phyloP scores from a whole-genome alignment of 2,329 filamentous ascomycete genomes.

The Fusarium sp. region DNA sequence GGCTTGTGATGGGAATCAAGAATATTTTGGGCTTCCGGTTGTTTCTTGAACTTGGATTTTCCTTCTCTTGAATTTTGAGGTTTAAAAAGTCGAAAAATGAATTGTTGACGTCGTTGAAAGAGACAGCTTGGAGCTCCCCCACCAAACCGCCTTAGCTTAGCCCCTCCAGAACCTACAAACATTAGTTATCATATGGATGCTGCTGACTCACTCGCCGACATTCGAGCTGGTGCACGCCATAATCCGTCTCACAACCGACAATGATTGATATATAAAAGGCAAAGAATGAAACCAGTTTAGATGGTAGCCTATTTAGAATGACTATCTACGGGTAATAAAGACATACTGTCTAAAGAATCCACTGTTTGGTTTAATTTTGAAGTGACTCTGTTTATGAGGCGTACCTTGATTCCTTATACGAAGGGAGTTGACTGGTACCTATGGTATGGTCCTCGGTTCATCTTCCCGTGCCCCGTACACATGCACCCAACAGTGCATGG shows the following conservation, averaged over 20 bases:
- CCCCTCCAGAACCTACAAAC: conserved; percentile 32
- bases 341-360: not conserved
- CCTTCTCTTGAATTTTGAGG: not conserved
- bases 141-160: conserved; percentile 21
- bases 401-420: not conserved
- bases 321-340: not conserved
- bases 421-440: not conserved
- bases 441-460: not conserved
- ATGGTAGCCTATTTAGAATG: not conserved
- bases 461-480: not conserved
- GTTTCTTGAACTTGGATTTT: not conserved
- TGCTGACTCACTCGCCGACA: conserved; percentile 42
- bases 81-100: not conserved
- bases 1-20: not conserved
- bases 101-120: conserved; percentile 38
- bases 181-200: not conserved
- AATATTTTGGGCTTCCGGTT: not conserved
- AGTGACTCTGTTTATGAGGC: not conserved
- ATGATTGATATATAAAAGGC: not conserved
- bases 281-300: not conserved
- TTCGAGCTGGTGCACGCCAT: not conserved
- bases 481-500: not conserved
- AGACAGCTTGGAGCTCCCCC: conserved; percentile 41
- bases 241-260: not conserved
- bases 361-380: not conserved